Base-by-base conservation (phyloP, 2,329 filamentous ascomycete genomes). In the Penicillium hesseltinei region DNA sequence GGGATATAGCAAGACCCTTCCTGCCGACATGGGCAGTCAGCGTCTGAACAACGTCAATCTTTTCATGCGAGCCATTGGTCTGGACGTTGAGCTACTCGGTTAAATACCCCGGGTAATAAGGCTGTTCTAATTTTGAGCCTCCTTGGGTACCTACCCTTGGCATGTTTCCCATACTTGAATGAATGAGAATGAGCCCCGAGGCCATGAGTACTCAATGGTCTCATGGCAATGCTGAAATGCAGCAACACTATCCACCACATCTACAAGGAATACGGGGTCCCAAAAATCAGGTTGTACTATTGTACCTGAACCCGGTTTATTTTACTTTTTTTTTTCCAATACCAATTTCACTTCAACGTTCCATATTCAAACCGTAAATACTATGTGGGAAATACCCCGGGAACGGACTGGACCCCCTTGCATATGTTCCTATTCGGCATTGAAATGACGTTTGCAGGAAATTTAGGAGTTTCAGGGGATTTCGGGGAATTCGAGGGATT, bases 1-100 rank as follows among this genome's bases (percentile, higher is more conserved):
- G 11, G 81, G 84, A 31, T 85, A 96, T 51, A 89, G 91, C 68
- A 97, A 96, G 82, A 93, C 91, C 1, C 81, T 99, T 35, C 93
- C 94, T 19, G 83, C 88, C 17, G 89, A 94, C 56, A 91, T 97
- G 86, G 88, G 90, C 13, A 86, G 86, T 59, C 87, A 91, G 71
- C 88, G 93, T 58, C 81, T 96, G 57, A 88, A 89, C 57, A 96
- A 96, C 71, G 94, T 99, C 65, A 99, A 99, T 73, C 79, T 99
- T 55, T 99, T 99, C 75, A 97, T 99, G 92, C 89, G 92, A 70
- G 94, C 93, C 55, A 97, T 99, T 75, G 94, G 94, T n/a, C 82
- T 99, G 72, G 94, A 99, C 78, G 94, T 99, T 50, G 94, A 97
- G 64, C 74, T 88, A 66, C 80, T 88, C 62, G 83, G 83, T 65